Percentiles rank a stretch among this genome's conserved stretches.
Evolutionary conservation across 2,329 filamentous ascomycete genomes (phyloP).

Genomic region (Calcarisporium arbuscula): DNA sequence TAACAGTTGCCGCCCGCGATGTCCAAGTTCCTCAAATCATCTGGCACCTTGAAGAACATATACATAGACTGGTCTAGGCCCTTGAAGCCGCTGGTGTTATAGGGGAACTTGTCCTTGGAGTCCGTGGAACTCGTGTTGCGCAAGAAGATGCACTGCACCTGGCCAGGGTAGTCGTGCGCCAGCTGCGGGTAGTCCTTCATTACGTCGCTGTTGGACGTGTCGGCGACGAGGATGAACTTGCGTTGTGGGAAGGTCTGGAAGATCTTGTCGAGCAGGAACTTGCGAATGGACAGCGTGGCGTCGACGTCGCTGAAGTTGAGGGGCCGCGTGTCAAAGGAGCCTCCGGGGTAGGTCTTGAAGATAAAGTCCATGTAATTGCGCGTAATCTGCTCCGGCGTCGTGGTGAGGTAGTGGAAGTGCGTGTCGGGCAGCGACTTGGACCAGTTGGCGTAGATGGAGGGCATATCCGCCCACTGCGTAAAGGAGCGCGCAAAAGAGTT

Average conservation of each 20-base stretch:
- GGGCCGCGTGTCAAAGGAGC: slow-evolving; percentile 71
- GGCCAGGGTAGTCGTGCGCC: slow-evolving; percentile 58
- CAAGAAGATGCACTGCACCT: slow-evolving; percentile 72
- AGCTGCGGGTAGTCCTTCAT: slow-evolving; percentile 61
- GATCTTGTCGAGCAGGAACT: slow-evolving; percentile 62
- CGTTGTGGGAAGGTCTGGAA: slow-evolving; percentile 70
- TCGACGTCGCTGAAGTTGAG: slow-evolving; percentile 72
- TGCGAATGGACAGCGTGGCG: slow-evolving; percentile 66
- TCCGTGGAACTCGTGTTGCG: slow-evolving; percentile 71
- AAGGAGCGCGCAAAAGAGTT: slow-evolving; percentile 72
- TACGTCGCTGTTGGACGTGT: slow-evolving; percentile 70
- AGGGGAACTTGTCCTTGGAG: slow-evolving; percentile 60
- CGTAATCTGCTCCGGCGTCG: slow-evolving; percentile 71
- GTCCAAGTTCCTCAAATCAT: slow-evolving; percentile 62
- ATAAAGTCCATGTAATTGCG: slow-evolving; percentile 77
- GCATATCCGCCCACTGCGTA: slow-evolving; percentile 72
- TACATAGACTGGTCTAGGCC: slow-evolving; percentile 59
- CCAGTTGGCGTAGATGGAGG: slow-evolving; percentile 72
- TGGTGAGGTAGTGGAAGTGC: slow-evolving; percentile 79
- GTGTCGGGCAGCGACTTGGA: slow-evolving; percentile 56
- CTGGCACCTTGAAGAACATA: slow-evolving; percentile 73
- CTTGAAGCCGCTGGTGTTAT: slow-evolving; percentile 67
- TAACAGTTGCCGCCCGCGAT: slow-evolving; percentile 62
- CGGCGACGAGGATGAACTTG: slow-evolving; percentile 70
- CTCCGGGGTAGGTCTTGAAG: slow-evolving; percentile 69